Percentiles rank a stretch among this genome's conserved stretches.
Conservation (phyloP, 495 filamentous ascomycete species). For the Aspergillus coremiiformis region DNA sequence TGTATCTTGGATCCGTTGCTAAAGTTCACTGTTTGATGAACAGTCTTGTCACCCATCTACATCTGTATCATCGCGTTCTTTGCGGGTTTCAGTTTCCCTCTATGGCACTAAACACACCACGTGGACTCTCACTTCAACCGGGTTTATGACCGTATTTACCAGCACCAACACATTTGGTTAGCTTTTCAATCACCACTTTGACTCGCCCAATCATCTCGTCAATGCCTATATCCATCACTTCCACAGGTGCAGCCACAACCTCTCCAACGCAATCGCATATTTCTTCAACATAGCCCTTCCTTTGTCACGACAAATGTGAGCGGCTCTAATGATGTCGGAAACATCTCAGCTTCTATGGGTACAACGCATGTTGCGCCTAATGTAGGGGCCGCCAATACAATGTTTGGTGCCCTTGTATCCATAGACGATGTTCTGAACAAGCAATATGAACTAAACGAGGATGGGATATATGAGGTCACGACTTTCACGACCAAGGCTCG, state of each 20-base stretch:
- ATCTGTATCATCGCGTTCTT: conserved; percentile 38
- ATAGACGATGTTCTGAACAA: conserved; percentile 14
- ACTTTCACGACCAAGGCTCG: conserved; percentile 1
- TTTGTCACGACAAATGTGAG: neutral
- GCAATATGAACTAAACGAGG: neutral
- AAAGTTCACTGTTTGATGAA: conserved; percentile 12
- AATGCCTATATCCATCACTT: neutral
- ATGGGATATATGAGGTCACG: conserved; percentile 7
- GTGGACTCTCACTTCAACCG: conserved; percentile 5
- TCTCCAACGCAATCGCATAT: neutral
- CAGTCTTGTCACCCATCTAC: conserved; percentile 47
- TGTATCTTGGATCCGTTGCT: conserved; percentile 15
- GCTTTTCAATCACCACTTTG: neutral
- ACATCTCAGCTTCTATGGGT: neutral
- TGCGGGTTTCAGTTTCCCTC: conserved; percentile 39
- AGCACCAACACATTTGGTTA: neutral
- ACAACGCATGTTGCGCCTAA: conserved; percentile 14
- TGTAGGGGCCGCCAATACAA: conserved; percentile 7
- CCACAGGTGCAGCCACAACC: neutral
- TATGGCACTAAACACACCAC: conserved; percentile 34
- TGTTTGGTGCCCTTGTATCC: conserved; percentile 3
- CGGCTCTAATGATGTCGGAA: neutral
- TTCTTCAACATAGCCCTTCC: neutral
- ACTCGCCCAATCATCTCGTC: neutral
- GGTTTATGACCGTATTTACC: conserved; percentile 3